These are phyloP conservation scores for Solanum virginianum DNA, from an alignment of 257 asterid species.

Conservation along the genomic window DNA sequence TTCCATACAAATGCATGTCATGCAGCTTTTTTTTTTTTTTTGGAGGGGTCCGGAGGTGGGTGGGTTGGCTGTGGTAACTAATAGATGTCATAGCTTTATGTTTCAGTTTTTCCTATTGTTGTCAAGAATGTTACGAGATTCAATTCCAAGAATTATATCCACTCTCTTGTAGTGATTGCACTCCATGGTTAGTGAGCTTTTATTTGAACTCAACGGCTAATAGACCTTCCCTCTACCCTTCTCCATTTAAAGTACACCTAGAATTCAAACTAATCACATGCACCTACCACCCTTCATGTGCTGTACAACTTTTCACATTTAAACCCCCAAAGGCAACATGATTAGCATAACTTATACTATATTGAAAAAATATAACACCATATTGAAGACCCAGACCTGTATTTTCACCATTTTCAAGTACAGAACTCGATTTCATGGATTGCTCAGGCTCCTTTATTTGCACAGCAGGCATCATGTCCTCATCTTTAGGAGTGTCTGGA, in stretches of 20 bases:
- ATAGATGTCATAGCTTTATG: not conserved
- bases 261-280: not conserved
- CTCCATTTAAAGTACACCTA: not conserved
- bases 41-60: not conserved
- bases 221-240: not conserved
- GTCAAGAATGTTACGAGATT: not conserved
- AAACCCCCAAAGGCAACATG: not conserved
- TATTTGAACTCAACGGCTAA: not conserved
- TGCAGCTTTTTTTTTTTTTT: not conserved
- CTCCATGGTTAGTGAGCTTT: not conserved
- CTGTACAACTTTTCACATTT: not conserved
- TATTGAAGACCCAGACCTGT: constrained; percentile 26
- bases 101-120: not conserved
- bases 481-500: constrained; percentile 39
- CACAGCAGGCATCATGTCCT: constrained; percentile 23
- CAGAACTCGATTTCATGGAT: constrained; percentile 21
- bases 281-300: not conserved
- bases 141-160: not conserved
- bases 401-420: constrained; percentile 20
- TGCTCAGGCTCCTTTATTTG: constrained; percentile 37
- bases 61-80: not conserved
- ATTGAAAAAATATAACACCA: not conserved
- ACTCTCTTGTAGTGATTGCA: not conserved
- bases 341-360: not conserved
- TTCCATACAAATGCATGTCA: not conserved